These are phyloP conservation scores for Aphanomyces astaci DNA, from an alignment of 352 stramenopile genomes.

Conservation along the genomic window DNA sequence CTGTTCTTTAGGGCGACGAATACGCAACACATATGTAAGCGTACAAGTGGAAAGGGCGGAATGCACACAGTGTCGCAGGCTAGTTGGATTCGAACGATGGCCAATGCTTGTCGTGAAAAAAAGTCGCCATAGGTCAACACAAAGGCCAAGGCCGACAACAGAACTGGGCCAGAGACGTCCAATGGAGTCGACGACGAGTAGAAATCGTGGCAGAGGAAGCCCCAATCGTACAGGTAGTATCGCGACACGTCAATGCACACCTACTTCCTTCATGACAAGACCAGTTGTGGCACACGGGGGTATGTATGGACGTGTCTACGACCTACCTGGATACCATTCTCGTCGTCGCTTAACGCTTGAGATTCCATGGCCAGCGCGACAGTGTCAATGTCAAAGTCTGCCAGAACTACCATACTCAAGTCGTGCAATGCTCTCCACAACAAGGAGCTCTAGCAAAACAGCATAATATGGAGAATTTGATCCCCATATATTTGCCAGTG, in stretches of 20 bases:
- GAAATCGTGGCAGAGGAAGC: conserved; percentile 43
- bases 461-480: not conserved
- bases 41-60: conserved; percentile 1
- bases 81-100: conserved; percentile 6
- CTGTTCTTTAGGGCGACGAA: not conserved
- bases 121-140: conserved; percentile 4
- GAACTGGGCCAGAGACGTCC: not conserved
- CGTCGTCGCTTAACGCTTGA: not conserved
- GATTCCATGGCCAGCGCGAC: conserved; percentile 30
- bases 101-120: conserved; percentile 1
- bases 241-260: conserved; percentile 37
- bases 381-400: conserved; percentile 46
- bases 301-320: conserved; percentile 18
- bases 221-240: conserved; percentile 61
- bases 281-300: conserved; percentile 29
- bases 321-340: not conserved
- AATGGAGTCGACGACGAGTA: conserved; percentile 24
- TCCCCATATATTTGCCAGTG: not conserved
- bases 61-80: not conserved
- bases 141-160: not conserved
- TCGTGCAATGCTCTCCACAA: conserved; percentile 44
- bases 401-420: conserved; percentile 49
- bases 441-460: not conserved
- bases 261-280: conserved; percentile 21
- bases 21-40: not conserved